Conservation (phyloP, 768 basidiomycete genomes). For the Podaxis sp. region DNA sequence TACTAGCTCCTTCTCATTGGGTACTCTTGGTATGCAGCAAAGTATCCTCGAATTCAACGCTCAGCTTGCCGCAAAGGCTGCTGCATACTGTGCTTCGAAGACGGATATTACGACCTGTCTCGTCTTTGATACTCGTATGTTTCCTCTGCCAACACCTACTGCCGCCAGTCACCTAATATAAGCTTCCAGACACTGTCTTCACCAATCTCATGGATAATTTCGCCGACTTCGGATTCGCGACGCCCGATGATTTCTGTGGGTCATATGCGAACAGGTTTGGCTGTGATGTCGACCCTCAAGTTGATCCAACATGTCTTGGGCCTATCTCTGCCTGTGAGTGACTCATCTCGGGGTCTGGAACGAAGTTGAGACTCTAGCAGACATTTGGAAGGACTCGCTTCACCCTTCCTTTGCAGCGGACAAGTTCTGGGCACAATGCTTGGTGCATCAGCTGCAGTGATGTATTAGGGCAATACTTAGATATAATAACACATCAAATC, state of each 20-base stretch:
- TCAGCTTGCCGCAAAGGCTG: slow-evolving; percentile 19
- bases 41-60: slow-evolving; percentile 24
- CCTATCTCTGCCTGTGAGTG: slow-evolving; percentile 20
- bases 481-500: no score
- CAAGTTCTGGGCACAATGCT: slow-evolving; percentile 20
- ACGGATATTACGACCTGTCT: slow-evolving; percentile 18
- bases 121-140: slow-evolving; percentile 23
- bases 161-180: neutral
- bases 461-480: no score
- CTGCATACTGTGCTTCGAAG: slow-evolving; percentile 20
- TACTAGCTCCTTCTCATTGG: neutral
- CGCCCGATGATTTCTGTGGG: slow-evolving; percentile 18
- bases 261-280: slow-evolving; percentile 20
- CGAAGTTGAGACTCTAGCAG: slow-evolving; percentile 4
- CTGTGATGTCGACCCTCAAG: slow-evolving; percentile 17
- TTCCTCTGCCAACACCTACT: no score
- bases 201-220: slow-evolving; percentile 22
- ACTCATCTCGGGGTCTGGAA: neutral
- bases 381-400: slow-evolving; percentile 24
- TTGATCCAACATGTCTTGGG: slow-evolving; percentile 21
- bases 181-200: slow-evolving; percentile 19
- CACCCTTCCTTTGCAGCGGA: slow-evolving; percentile 23
- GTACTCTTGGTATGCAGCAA: slow-evolving; percentile 5
- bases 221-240: slow-evolving; percentile 21
- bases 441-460: neutral